These are phyloP conservation scores for Huntiella omanensis DNA, from an alignment of 2,329 filamentous ascomycete species.

Conservation along the genomic window DNA sequence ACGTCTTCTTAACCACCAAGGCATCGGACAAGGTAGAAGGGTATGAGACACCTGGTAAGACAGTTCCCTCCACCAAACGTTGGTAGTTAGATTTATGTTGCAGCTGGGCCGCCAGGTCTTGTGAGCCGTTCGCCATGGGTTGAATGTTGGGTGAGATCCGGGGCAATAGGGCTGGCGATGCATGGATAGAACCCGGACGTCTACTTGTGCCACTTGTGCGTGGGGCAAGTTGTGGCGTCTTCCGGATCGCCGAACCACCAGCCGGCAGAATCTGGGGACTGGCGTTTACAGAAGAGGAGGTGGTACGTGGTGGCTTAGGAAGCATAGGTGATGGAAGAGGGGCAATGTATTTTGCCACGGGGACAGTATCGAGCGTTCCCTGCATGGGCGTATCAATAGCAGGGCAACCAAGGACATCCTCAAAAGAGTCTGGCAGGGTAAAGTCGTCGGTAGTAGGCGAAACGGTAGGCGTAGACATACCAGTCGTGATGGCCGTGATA, in stretches of 20 bases:
- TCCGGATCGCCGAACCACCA: conserved; percentile 28
- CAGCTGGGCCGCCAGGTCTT: conserved; percentile 51
- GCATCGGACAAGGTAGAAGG: conserved; percentile 84
- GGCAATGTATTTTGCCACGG: conserved; percentile 22
- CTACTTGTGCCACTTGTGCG: conserved; percentile 40
- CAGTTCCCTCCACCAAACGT: conserved; percentile 85
- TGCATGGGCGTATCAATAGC: conserved; percentile 5
- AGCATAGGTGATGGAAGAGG: conserved; percentile 30
- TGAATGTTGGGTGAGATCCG: conserved; percentile 91
- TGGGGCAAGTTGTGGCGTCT: conserved; percentile 36
- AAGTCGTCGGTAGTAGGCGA: conserved; percentile 18
- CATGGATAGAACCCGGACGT: conserved; percentile 52
- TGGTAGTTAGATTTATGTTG: conserved; percentile 96
- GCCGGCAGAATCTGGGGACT: conserved; percentile 43
- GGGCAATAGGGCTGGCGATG: conserved; percentile 70
- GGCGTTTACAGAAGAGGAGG: conserved; percentile 35
- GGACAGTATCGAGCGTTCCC: conserved; percentile 15
- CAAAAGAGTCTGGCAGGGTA: conserved; percentile 51
- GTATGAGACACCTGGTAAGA: conserved; percentile 75
- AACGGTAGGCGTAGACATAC: background rate
- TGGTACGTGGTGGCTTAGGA: conserved; percentile 18
- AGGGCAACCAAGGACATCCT: conserved; percentile 23
- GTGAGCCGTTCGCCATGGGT: conserved; percentile 50
- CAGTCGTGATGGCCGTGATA: conserved; percentile 8
- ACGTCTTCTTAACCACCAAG: conserved; percentile 86